Evolutionary conservation across 2,329 filamentous ascomycete species (phyloP).

Genomic region (Fusarium chuoi): DNA sequence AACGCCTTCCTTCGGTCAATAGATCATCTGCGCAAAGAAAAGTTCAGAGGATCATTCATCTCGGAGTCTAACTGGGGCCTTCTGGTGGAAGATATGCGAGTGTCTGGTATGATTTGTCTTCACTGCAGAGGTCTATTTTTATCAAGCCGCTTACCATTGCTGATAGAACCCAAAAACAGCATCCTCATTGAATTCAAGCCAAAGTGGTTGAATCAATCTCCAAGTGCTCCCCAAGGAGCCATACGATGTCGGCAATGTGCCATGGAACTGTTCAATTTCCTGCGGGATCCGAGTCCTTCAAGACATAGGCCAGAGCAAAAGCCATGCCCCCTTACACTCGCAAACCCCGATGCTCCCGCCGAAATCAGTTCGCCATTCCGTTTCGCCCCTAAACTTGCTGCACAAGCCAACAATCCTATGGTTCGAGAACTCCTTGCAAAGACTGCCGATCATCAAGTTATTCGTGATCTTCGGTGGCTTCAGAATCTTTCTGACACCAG

Average conservation of each 20-base stretch:
- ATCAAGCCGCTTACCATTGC: neutral
- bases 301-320: constrained; percentile 52
- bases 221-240: constrained; percentile 71
- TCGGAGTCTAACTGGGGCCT: constrained; percentile 72
- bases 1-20: constrained; percentile 63
- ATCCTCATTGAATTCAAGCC: constrained; percentile 80
- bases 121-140: neutral
- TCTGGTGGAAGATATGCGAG: constrained; percentile 77
- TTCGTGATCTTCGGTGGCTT: constrained; percentile 48
- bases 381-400: constrained; percentile 49
- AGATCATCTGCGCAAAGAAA: constrained; percentile 57
- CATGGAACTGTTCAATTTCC: constrained; percentile 52
- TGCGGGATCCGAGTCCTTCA: constrained; percentile 48
- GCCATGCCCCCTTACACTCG: constrained; percentile 74
- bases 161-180: constrained; percentile 45
- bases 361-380: constrained; percentile 56
- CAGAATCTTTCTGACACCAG: constrained; percentile 57
- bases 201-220: constrained; percentile 84
- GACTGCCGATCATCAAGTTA: constrained; percentile 49
- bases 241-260: constrained; percentile 81
- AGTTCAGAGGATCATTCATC: constrained; percentile 60
- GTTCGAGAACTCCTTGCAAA: constrained; percentile 40
- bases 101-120: constrained; percentile 42
- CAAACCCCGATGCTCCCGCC: constrained; percentile 59
- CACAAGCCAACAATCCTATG: constrained; percentile 19